These are phyloP conservation scores for Apium graveolens DNA, from an alignment of 129 eudicot genomes.

Conservation along the genomic window DNA sequence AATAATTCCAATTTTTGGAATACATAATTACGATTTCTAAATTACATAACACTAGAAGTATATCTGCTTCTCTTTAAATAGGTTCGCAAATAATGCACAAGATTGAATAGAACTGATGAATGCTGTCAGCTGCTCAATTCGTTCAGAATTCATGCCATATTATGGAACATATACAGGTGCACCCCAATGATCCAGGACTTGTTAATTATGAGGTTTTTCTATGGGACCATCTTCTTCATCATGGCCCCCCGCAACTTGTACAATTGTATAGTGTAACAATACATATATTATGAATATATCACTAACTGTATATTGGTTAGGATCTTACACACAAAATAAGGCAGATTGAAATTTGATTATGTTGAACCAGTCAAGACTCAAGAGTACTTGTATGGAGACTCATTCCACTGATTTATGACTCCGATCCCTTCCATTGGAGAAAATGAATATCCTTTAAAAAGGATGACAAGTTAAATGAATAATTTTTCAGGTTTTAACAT, in stretches of 20 bases:
- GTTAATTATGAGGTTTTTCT: neutral
- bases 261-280: no score
- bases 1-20: no score
- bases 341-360: neutral
- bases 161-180: neutral
- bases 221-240: neutral
- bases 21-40: no score
- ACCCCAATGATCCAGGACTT: neutral
- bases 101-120: no score
- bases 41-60: no score
- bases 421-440: neutral
- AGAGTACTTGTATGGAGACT: neutral
- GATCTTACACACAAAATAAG: neutral
- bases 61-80: no score
- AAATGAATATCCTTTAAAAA: no score
- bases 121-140: no score
- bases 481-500: no score
- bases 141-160: no score
- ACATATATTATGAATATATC: neutral
- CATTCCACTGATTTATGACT: neutral
- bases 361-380: conserved; percentile 7
- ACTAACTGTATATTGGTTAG: neutral
- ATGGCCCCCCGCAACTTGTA: neutral
- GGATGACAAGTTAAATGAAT: no score
- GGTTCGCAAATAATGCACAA: no score